Percentiles rank a stretch among this genome's conserved stretches.
phyloP scores from a whole-genome alignment of 768 basidiomycete species.

The Xerocomellus intermedius region DNA sequence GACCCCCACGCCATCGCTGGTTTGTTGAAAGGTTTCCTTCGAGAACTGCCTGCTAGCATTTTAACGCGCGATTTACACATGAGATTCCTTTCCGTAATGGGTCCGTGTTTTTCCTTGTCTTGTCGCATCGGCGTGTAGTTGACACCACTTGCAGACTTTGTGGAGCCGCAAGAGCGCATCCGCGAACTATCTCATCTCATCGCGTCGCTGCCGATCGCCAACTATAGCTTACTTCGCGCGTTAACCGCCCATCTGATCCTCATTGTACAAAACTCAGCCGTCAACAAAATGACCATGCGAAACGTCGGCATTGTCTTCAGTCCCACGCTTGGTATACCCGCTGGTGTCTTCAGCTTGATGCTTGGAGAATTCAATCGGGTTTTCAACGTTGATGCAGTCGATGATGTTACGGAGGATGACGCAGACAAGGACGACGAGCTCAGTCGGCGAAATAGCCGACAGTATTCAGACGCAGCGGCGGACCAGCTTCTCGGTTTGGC shows the following conservation, averaged over 20 bases:
- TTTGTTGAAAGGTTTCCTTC: conserved; percentile 87
- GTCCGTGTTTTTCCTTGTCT: conserved; percentile 46
- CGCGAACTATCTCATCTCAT: conserved; percentile 84
- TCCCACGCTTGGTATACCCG: conserved; percentile 96
- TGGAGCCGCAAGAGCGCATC: conserved; percentile 85
- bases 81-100: conserved; percentile 88
- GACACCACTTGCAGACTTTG: conserved; percentile 62
- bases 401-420: conserved; percentile 22
- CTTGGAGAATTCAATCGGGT: conserved; percentile 90
- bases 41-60: conserved; percentile 91
- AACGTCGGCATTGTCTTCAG: conserved; percentile 99
- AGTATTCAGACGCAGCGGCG: conserved; percentile 80
- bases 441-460: conserved; percentile 75
- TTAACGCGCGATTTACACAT: conserved; percentile 90
- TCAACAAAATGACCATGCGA: conserved; percentile 98
- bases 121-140: conserved; percentile 4
- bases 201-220: conserved; percentile 81
- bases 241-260: conserved; percentile 93
- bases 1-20: conserved; percentile 98
- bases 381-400: conserved; percentile 70
- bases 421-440: conserved; percentile 38
- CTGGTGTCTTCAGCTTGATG: conserved; percentile 94
- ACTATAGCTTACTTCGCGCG: conserved; percentile 92
- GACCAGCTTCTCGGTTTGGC: conserved; percentile 78
- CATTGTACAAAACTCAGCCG: conserved; percentile 83